Evolutionary conservation across 2,329 filamentous ascomycete genomes (phyloP).

Genomic region (Colletotrichum sublineola): DNA sequence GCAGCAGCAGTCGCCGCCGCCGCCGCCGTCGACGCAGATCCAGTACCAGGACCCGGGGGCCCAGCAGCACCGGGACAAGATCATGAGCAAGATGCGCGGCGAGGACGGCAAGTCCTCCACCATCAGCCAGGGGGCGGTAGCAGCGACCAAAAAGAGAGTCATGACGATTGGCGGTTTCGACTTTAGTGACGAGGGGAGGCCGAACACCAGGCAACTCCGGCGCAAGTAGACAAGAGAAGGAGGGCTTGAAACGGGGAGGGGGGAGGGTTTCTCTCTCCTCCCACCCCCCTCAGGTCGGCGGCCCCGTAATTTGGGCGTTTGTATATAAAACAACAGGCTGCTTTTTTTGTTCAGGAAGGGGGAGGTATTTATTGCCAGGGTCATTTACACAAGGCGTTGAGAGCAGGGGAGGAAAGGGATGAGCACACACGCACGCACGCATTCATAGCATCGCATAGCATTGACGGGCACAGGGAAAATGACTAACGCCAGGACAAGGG

Average conservation of each 20-base stretch:
- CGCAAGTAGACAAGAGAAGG: conserved; percentile 11
- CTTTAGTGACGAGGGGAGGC: conserved; percentile 19
- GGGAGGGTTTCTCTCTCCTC: too few species aligned
- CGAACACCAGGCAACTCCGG: conserved; percentile 25
- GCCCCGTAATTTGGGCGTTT: background rate
- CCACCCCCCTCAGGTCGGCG: background rate
- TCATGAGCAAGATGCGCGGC: conserved; percentile 60
- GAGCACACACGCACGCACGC: background rate
- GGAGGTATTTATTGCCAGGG: background rate
- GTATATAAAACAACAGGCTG: conserved; percentile 3
- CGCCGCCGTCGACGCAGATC: conserved; percentile 65
- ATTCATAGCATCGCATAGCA: conserved; percentile 33
- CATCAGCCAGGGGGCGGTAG: background rate
- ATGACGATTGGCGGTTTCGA: conserved; percentile 34
- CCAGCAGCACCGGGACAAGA: conserved; percentile 56
- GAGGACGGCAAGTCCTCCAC: conserved; percentile 18
- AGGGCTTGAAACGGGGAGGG: too few species aligned
- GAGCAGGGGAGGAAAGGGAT: background rate
- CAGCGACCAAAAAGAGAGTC: conserved; percentile 8
- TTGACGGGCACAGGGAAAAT: conserved; percentile 16
- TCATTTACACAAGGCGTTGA: conserved; percentile 4
- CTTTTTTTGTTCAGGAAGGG: background rate
- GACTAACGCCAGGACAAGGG: conserved; percentile 16
- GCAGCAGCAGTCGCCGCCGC: conserved; percentile 10
- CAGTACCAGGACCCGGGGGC: conserved; percentile 67